Evolutionary conservation across 2,329 filamentous ascomycete genomes (phyloP), one percentile per base, ranked within the genome.

Genomic region (Verticillium nubilum): DNA sequence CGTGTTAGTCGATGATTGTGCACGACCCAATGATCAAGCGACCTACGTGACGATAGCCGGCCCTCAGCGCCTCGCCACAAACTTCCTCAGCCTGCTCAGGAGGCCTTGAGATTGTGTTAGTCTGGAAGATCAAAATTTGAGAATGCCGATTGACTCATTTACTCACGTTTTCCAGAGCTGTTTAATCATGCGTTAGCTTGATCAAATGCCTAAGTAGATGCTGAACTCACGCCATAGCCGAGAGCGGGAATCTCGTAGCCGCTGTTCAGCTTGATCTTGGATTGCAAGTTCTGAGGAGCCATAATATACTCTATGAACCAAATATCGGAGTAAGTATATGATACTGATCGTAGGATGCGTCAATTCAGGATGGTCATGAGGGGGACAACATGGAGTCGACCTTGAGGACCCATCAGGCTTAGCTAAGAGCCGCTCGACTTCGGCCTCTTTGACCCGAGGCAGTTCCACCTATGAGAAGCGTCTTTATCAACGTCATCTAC

Each of bases 141-240:
- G 42, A n/a, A 52, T 10, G 19, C 10, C 17, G 23, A 19, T 4
- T 1, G 52, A 2, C 56, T 19, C 17, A 12, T 26, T 5, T 4
- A 64, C 74, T 75, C 65, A 84, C 81, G 76, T 80, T 72, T 83
- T 76, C 67, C 80, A 84, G 60, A 84, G 76, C 81, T 84, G 63
- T 2, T 28, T 6, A 42, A 4, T 2, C 23, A 31, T 60, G 23
- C 59, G 56, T 29, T 54, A 63, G 25, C 59, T 65, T 27, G 53
- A 23, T 33, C 23, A 13, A 25, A 55, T 64, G 28, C 64, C 28
- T 35, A 37, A 55, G 47, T 15, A 27, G 25, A 12, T 17, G 17
- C 15, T 4, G 25, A 25, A 73, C 80, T 66, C 73, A 84, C 82
- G 57, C 82, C 82, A 61, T 80, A 85, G 53, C 82, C 82, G 23